Percentiles rank a stretch among this genome's conserved stretches.
These are phyloP conservation scores for Teratosphaeriaceae sp. DNA, from an alignment of 2,329 filamentous ascomycete species.

Conservation along the genomic window DNA sequence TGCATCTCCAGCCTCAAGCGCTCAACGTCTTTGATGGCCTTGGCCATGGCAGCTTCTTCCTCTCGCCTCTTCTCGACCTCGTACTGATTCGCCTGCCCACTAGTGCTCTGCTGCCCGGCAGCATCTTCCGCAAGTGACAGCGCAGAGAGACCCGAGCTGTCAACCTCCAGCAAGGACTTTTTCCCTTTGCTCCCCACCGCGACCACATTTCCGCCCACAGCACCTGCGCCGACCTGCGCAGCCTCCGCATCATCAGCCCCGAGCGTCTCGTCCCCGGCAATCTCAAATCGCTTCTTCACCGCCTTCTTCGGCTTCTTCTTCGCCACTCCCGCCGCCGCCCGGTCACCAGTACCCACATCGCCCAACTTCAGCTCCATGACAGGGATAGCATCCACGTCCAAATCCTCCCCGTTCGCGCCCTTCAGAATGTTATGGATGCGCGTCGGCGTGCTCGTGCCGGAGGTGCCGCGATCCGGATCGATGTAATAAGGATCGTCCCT, in stretches of 20 bases:
- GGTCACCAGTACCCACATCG: too few species aligned
- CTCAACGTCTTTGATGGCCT: slow-evolving; percentile 85
- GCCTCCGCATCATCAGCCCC: slow-evolving; percentile 20
- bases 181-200: slow-evolving; percentile 39
- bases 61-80: slow-evolving; percentile 62
- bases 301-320: too few species aligned
- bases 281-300: slow-evolving; percentile 36
- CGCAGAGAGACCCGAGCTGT: slow-evolving; percentile 72
- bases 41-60: slow-evolving; percentile 83
- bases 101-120: slow-evolving; percentile 9
- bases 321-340: slow-evolving; percentile 2
- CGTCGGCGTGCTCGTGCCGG: slow-evolving; percentile 54
- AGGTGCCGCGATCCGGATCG: slow-evolving; percentile 35
- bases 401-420: slow-evolving; percentile 63
- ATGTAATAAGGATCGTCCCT: slow-evolving; percentile 97
- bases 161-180: slow-evolving; percentile 71
- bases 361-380: too few species aligned
- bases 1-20: slow-evolving; percentile 83
- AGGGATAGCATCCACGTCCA: slow-evolving; percentile 94
- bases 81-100: slow-evolving; percentile 28
- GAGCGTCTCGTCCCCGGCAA: slow-evolving; percentile 43
- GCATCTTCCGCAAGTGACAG: slow-evolving; percentile 59
- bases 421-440: slow-evolving; percentile 69
- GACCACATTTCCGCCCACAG: slow-evolving; percentile 16
- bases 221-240: slow-evolving; percentile 9